These are phyloP conservation scores for Alternaria alternata DNA, from an alignment of 2,329 filamentous ascomycete species.

Conservation along the genomic window DNA sequence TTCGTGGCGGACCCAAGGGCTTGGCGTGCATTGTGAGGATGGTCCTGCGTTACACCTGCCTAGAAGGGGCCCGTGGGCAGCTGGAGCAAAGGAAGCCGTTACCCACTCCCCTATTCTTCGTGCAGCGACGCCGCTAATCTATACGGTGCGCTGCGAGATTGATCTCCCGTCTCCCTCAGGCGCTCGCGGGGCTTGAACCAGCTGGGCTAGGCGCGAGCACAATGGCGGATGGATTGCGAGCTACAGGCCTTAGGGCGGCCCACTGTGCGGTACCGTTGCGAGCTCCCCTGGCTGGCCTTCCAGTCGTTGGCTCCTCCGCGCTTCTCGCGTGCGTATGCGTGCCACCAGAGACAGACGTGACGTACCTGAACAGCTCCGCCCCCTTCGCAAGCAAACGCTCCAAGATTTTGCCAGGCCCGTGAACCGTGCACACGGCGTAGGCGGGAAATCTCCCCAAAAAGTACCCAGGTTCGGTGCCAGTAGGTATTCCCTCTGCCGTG, in stretches of 20 bases:
- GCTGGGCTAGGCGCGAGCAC: not conserved
- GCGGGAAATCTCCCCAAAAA: constrained; percentile 15
- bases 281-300: constrained; percentile 8
- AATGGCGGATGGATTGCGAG: not conserved
- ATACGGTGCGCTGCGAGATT: constrained; percentile 9
- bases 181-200: not conserved
- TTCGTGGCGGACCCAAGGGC: not conserved
- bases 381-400: constrained; percentile 20
- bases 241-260: not conserved
- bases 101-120: not conserved
- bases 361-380: constrained; percentile 20
- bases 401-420: constrained; percentile 8
- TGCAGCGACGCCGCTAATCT: not conserved
- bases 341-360: constrained; percentile 6
- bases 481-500: constrained; percentile 9
- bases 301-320: constrained; percentile 2
- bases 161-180: not conserved
- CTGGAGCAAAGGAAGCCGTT: not conserved
- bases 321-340: constrained; percentile 11
- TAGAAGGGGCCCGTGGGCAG: constrained; percentile 6
- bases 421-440: constrained; percentile 21
- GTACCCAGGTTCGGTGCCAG: constrained; percentile 7
- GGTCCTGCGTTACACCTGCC: constrained; percentile 10
- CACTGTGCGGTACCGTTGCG: constrained; percentile 2
- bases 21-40: constrained; percentile 2